phyloP scores from a whole-genome alignment of 768 basidiomycete species.

The Lactarius evosmus region DNA sequence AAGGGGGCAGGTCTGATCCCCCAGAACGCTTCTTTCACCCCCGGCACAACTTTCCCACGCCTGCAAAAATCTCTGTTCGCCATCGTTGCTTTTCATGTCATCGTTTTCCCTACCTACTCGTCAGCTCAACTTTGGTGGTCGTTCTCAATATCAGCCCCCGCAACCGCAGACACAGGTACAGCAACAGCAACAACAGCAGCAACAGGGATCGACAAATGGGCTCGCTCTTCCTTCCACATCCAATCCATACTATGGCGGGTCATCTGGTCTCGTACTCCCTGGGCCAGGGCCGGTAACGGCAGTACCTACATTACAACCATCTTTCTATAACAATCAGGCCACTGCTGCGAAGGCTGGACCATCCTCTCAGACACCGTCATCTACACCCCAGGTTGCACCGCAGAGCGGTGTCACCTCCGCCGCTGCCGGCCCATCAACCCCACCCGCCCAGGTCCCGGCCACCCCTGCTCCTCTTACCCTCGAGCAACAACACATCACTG shows the following conservation, averaged over 20 bases:
- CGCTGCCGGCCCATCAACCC: slow-evolving; percentile 57
- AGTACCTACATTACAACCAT: slow-evolving; percentile 40
- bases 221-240: slow-evolving; percentile 50
- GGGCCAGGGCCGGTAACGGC: slow-evolving; percentile 53
- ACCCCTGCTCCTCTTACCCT: slow-evolving; percentile 75
- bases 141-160: slow-evolving; percentile 44
- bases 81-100: slow-evolving; percentile 38
- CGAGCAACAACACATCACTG: slow-evolving; percentile 93
- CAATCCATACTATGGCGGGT: slow-evolving; percentile 42
- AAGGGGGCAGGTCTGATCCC: background rate
- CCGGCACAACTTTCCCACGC: slow-evolving; percentile 29
- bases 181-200: slow-evolving; percentile 40
- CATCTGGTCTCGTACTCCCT: slow-evolving; percentile 49
- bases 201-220: slow-evolving; percentile 44
- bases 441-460: slow-evolving; percentile 52
- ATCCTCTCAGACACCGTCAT: slow-evolving; percentile 30
- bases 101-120: slow-evolving; percentile 69
- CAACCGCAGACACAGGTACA: slow-evolving; percentile 43
- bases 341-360: slow-evolving; percentile 35
- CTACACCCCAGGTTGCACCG: slow-evolving; percentile 29
- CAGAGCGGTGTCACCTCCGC: slow-evolving; percentile 36
- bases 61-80: slow-evolving; percentile 21
- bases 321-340: slow-evolving; percentile 30
- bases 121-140: slow-evolving; percentile 74
- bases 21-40: slow-evolving; percentile 8